phyloP scores from a whole-genome alignment of 225 moss, liverwort and hornwort species.

The Ulota crispa region DNA sequence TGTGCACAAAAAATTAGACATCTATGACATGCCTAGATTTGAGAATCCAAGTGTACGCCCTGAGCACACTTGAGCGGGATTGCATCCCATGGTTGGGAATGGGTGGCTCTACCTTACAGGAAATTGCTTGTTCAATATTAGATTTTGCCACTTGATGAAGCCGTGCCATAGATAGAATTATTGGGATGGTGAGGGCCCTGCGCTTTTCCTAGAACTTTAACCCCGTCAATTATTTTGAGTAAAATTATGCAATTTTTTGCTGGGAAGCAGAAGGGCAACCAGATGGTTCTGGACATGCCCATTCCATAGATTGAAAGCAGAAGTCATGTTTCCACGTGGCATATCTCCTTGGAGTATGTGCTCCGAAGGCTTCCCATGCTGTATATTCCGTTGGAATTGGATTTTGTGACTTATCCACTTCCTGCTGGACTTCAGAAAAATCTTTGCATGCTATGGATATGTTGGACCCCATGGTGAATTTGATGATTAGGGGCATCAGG shows the following conservation, averaged over 20 bases:
- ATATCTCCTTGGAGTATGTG: neutral
- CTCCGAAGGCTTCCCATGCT: no score
- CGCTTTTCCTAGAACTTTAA: no score
- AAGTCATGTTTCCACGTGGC: neutral
- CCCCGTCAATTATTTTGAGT: neutral
- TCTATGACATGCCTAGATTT: no score
- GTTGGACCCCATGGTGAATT: neutral
- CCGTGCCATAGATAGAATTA: neutral
- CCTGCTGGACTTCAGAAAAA: neutral
- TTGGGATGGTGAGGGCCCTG: no score
- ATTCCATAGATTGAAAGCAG: neutral
- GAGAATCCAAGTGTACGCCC: no score
- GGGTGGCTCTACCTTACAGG: no score
- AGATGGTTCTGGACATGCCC: conserved; percentile 3
- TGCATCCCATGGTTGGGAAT: no score
- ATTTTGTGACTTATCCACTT: neutral
- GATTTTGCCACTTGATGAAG: neutral
- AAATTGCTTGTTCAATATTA: neutral
- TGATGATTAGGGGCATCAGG: no score
- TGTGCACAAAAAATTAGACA: no score
- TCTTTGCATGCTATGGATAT: neutral
- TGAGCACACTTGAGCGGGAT: no score
- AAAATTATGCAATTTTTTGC: neutral
- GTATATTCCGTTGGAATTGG: neutral
- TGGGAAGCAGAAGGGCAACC: conserved; percentile 3